A percentile compares a stretch with the other conserved stretches of the same genome.
These are phyloP conservation scores for Wickerhamiella allomyrinae DNA, from an alignment of 805 yeast species.

Conservation along the genomic window DNA sequence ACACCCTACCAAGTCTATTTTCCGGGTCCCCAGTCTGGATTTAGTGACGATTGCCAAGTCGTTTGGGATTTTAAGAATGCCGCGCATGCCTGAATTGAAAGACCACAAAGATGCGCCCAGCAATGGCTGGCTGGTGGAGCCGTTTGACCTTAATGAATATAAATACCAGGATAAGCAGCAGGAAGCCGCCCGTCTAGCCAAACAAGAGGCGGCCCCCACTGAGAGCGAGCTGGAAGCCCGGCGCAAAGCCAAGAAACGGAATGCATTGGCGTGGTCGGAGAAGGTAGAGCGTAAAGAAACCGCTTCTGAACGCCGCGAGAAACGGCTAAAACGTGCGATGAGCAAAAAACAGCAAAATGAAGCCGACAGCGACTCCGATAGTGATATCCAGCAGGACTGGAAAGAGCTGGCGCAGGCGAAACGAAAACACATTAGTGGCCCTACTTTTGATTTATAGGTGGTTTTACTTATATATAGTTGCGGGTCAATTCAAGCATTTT, in stretches of 20 bases:
- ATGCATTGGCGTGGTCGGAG: slow-evolving; percentile 69
- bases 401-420: slow-evolving; percentile 58
- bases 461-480: not conserved
- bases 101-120: slow-evolving; percentile 38
- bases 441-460: slow-evolving; percentile 39
- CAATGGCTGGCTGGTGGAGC: slow-evolving; percentile 60
- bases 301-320: slow-evolving; percentile 49
- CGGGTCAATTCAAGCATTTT: not conserved
- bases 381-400: slow-evolving; percentile 61
- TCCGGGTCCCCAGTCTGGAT: slow-evolving; percentile 58
- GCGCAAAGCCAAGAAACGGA: slow-evolving; percentile 15
- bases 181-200: slow-evolving; percentile 49
- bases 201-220: slow-evolving; percentile 27
- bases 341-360: slow-evolving; percentile 33
- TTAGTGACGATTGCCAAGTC: slow-evolving; percentile 55
- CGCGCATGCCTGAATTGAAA: slow-evolving; percentile 85
- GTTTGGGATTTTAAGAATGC: slow-evolving; percentile 72
- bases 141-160: slow-evolving; percentile 54
- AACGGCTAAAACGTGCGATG: slow-evolving; percentile 48
- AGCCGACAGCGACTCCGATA: slow-evolving; percentile 22
- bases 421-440: slow-evolving; percentile 40
- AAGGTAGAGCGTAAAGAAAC: slow-evolving; percentile 48
- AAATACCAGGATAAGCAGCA: slow-evolving; percentile 48
- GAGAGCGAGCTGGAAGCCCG: slow-evolving; percentile 1
- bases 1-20: slow-evolving; percentile 79